Base-by-base conservation (phyloP, 306 rosid genomes). In the Medicago lupulina region DNA sequence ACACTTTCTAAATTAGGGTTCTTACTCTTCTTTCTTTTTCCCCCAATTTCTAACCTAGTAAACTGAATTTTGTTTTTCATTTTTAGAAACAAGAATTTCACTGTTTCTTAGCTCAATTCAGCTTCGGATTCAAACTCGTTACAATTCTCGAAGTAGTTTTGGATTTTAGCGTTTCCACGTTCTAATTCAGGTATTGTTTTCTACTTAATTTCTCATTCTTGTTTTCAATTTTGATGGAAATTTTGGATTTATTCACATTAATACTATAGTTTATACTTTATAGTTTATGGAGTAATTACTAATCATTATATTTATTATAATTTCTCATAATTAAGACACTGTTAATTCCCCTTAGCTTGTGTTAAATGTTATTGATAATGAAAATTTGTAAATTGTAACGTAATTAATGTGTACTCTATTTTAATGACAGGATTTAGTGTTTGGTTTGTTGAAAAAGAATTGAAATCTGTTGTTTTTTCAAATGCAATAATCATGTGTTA, bases 21-120 rank as follows among this genome's bases (percentile, higher is more conserved):
- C 2, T 17, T 25, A 38, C 75, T 21, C 60, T 8, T 25, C 28
- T 23, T 69, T 68, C 49, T 8, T 75, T 49, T 2, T 18, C 2
- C n/a, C 0, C 4, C 9, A 0, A 9, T 67, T 50, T 53, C 15
- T 47, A 12, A 60, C 71, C 43, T 74, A 15, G n/a, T 21, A 13
- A 58, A 75, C 47, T 60, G 6, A 55, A 64, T 47, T 71, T 63
- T 61, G 5, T 28, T 51, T 67, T 69, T 67, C 17, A 10, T 16
- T 79, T 79, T 82, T 83, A 76, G 92, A 88, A 73, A 67, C 76
- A 73, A 82, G n/a, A 38, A 82, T 57, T 19, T 55, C 58, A 60
- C 87, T 69, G 71, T 83, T 78, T 76, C 70, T 70, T 64, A 73
- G 82, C 82, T 66, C 46, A 43, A 64, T 62, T 81, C 74, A 84